Conservation (phyloP, 2,329 filamentous ascomycete species). For the Penicillium sp. region DNA sequence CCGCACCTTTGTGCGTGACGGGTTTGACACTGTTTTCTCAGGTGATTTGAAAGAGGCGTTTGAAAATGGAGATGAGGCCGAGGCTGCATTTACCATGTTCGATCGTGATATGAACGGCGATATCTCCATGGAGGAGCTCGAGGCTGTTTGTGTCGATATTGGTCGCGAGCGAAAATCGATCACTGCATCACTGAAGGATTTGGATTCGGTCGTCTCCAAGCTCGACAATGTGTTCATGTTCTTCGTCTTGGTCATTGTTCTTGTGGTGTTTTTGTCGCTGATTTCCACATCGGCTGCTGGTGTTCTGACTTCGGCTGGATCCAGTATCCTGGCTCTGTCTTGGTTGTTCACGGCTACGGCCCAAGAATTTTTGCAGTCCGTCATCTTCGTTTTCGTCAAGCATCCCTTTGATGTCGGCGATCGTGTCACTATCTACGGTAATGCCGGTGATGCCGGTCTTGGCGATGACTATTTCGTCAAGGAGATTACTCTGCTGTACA, state of each 20-base stretch:
- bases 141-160: constrained; percentile 90
- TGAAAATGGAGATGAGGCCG: constrained; percentile 78
- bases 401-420: constrained; percentile 97
- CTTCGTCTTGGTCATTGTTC: constrained; percentile 74
- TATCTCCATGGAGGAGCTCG: constrained; percentile 91
- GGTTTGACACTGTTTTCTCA: constrained; percentile 71
- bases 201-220: constrained; percentile 90
- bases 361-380: constrained; percentile 89
- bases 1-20: constrained; percentile 76
- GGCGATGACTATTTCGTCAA: constrained; percentile 97
- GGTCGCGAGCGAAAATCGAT: constrained; percentile 94
- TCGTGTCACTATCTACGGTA: constrained; percentile 87
- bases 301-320: constrained; percentile 85
- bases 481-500: constrained; percentile 88
- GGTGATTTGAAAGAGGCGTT: constrained; percentile 81
- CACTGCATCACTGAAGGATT: constrained; percentile 87
- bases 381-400: constrained; percentile 95
- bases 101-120: constrained; percentile 97
- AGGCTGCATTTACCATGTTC: constrained; percentile 86
- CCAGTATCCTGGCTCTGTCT: constrained; percentile 80
- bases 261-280: constrained; percentile 85
- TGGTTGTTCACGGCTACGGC: constrained; percentile 93
- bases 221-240: constrained; percentile 87
- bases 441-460: constrained; percentile 72
- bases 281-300: constrained; percentile 89